Conservation (phyloP, 2,329 filamentous ascomycete genomes). For the Ophiostoma ulmi region DNA sequence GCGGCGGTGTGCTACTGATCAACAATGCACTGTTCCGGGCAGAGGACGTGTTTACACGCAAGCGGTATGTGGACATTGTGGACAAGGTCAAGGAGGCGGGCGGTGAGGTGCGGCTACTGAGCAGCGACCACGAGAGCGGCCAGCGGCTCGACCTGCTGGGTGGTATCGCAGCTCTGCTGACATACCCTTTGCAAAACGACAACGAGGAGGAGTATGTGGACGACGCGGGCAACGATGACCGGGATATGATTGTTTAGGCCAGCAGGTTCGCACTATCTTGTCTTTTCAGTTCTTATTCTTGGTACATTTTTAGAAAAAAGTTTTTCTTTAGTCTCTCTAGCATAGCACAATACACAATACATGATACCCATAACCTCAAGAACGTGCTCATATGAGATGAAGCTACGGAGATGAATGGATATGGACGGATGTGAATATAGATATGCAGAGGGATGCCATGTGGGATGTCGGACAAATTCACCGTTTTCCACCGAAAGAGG, state of each 20-base stretch:
- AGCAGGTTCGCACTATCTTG: not conserved
- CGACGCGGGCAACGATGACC: not conserved
- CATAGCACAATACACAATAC: not conserved
- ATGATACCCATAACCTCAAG: not conserved
- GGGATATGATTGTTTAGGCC: conserved; percentile 9
- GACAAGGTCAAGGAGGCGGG: conserved; percentile 83
- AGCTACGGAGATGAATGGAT: not conserved
- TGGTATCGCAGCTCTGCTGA: conserved; percentile 82
- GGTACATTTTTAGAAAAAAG: not conserved
- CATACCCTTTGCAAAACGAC: conserved; percentile 71
- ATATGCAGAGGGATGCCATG: not conserved
- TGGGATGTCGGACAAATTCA: not conserved
- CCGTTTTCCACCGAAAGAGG: not conserved
- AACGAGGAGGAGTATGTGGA: conserved; percentile 37
- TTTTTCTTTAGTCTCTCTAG: not conserved
- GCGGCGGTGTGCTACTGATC: conserved; percentile 78
- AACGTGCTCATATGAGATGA: not conserved
- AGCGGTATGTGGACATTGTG: conserved; percentile 77
- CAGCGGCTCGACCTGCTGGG: conserved; percentile 77
- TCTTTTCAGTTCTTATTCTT: not conserved
- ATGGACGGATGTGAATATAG: not conserved
- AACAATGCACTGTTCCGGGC: conserved; percentile 84
- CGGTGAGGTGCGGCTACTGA: conserved; percentile 82
- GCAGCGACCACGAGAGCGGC: conserved; percentile 90
- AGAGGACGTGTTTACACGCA: conserved; percentile 68